These are phyloP conservation scores for Corinectria fuckeliana DNA, from an alignment of 2,329 filamentous ascomycete species.

Conservation along the genomic window DNA sequence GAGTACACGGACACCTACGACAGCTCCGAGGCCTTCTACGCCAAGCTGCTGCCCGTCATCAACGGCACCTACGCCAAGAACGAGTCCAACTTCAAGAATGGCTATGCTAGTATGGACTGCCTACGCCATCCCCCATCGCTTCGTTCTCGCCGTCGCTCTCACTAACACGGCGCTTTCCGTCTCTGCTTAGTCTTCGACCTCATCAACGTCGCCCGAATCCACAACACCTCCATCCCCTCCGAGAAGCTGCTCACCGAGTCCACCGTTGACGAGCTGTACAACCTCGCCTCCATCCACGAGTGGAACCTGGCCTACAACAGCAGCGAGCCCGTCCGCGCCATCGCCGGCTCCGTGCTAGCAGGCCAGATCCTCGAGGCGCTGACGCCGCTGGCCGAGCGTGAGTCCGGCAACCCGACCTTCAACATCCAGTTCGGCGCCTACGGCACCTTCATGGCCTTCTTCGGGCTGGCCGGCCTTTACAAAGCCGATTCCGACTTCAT, in stretches of 20 bases:
- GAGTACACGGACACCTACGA: conserved; percentile 54
- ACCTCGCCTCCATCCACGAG: conserved; percentile 81
- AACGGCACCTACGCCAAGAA: conserved; percentile 56
- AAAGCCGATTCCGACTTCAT: conserved; percentile 67
- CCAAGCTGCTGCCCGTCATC: conserved; percentile 59
- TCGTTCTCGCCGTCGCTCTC: neutral
- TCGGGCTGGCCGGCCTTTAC: conserved; percentile 62
- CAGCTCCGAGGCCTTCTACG: conserved; percentile 66
- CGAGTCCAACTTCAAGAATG: conserved; percentile 63
- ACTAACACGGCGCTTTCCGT: conserved; percentile 2
- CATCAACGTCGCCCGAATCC: conserved; percentile 65
- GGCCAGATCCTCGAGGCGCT: conserved; percentile 61
- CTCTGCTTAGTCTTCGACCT: conserved; percentile 61
- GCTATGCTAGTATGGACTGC: conserved; percentile 64
- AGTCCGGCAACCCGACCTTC: conserved; percentile 48
- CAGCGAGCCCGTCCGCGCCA: conserved; percentile 68
- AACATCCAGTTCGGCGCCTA: conserved; percentile 67
- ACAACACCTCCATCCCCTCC: conserved; percentile 66
- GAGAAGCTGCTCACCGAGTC: conserved; percentile 64
- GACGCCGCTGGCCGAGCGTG: conserved; percentile 55
- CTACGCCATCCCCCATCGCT: conserved; percentile 54
- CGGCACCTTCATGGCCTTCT: conserved; percentile 67
- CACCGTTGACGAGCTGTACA: conserved; percentile 67
- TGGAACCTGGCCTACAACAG: conserved; percentile 83
- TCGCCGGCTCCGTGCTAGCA: conserved; percentile 64